Base-by-base conservation (phyloP, 495 filamentous ascomycete species). In the Oidiodendron maius region DNA sequence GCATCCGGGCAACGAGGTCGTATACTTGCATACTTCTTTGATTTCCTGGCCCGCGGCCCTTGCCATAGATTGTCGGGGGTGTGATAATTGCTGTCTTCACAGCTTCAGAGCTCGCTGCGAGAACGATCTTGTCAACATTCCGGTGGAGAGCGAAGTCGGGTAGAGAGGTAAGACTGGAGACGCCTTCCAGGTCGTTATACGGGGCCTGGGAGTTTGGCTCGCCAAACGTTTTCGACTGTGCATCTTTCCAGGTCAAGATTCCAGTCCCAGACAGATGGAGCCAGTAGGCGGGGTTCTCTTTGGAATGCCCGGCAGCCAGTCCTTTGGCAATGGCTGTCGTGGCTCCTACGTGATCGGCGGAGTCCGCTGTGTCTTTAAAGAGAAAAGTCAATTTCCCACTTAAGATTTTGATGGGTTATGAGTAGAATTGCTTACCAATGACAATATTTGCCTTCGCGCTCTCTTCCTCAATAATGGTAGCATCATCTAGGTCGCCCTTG, bases 31-130 rank as follows among this genome's bases (percentile, higher is more conserved):
- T 61, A 51, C 81, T 85, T 57, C 76, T 72, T 55, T 72, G 66
- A 60, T 91, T 93, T 36, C 70, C 75, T 1, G 86, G 73, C 0
- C 89, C 86, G 25, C 84, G 78, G 21, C 87, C 89, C 12, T 51
- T 22, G 5, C 87, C 89, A 60, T 91, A 91, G 60, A 94, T 93
- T 4, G 76, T 78, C 1, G 87, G 86, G 4, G 89, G 87, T 50
- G 79, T 87, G 18, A 93, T 74, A 60, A 94, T 80, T 1, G 87
- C 84, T 0, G 81, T 82, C 58, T 77, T 79, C 10, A 84, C 71
- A 30, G 62, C 72, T 30, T 69, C 64, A 4, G 71, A 65, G 1
- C 35, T 23, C 9, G 66, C 56, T 3, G 40, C 58, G 1, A 68
- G 55, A 6, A 70, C 65, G 37, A 72, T 60, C 64, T 75, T 71